A percentile compares a stretch with the other conserved stretches of the same genome.
Evolutionary conservation across 1,284 basidiomycete genomes (phyloP).

Genomic region (Fistulinella cinereoalba): DNA sequence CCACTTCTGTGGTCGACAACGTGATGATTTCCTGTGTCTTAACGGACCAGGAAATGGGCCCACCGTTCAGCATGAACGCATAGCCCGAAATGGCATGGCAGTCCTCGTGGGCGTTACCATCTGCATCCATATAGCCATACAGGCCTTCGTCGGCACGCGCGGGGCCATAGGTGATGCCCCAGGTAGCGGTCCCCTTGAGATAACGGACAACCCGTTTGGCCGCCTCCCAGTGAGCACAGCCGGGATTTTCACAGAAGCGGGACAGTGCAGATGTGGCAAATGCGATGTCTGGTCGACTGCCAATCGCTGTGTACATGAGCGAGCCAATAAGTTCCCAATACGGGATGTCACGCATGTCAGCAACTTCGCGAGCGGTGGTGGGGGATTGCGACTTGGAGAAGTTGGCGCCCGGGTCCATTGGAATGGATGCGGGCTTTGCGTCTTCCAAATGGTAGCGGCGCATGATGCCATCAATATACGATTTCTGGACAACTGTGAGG

Average conservation of each 20-base stretch:
- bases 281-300: background rate
- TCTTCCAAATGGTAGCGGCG: background rate
- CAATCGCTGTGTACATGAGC: background rate
- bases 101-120: background rate
- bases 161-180: no score
- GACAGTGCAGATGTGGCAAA: background rate
- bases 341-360: background rate
- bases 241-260: background rate
- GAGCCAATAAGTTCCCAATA: no score
- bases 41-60: background rate
- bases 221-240: background rate
- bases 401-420: background rate
- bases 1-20: background rate
- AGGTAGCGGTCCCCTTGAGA: no score
- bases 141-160: no score
- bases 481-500: background rate
- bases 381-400: background rate
- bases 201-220: background rate
- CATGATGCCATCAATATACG: constrained; percentile 1
- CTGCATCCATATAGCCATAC: background rate
- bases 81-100: background rate
- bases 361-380: fast-evolving
- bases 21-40: background rate
- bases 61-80: background rate
- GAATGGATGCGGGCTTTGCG: background rate